Conservation (phyloP, 106 monocot species). For the Acanthochlamys bracteata region DNA sequence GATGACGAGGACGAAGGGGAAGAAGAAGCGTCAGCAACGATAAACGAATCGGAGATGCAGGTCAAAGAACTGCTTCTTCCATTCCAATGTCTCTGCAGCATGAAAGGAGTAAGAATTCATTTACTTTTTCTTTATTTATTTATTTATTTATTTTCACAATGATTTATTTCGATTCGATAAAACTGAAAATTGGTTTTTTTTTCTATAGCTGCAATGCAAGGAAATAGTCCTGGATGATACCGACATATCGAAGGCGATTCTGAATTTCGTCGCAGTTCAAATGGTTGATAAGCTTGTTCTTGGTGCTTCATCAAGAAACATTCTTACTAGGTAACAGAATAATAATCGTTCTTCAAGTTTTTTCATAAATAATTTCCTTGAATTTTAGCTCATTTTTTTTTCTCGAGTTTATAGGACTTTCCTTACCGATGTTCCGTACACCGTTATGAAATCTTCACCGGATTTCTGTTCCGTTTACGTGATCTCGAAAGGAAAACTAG, state of each 20-base stretch:
- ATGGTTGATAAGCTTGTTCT: conserved; percentile 45
- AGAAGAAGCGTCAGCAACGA: background rate
- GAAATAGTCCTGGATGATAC: conserved; percentile 47
- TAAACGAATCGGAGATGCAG: background rate
- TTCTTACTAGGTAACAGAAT: conserved; percentile 27
- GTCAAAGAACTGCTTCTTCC: conserved; percentile 52
- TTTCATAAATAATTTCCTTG: background rate
- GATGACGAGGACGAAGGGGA: background rate
- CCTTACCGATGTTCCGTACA: conserved; percentile 35
- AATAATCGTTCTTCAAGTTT: background rate
- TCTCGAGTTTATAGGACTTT: conserved; percentile 30
- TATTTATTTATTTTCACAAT: too few species aligned
- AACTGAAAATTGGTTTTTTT: background rate
- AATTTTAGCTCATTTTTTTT: background rate
- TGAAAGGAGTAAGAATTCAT: conserved; percentile 40
- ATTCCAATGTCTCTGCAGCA: conserved; percentile 69
- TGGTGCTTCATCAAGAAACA: conserved; percentile 39
- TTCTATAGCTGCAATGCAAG: conserved; percentile 47
- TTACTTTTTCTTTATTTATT: background rate
- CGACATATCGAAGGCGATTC: conserved; percentile 41
- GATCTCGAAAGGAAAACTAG: conserved; percentile 62
- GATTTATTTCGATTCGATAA: background rate
- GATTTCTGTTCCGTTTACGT: conserved; percentile 50
- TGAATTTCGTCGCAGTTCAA: conserved; percentile 33
- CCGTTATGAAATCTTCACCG: conserved; percentile 44